Evolutionary conservation across 108 stramenopile species (phyloP), one percentile per base, ranked within the genome.

Genomic region (Nitzschia sp.): DNA sequence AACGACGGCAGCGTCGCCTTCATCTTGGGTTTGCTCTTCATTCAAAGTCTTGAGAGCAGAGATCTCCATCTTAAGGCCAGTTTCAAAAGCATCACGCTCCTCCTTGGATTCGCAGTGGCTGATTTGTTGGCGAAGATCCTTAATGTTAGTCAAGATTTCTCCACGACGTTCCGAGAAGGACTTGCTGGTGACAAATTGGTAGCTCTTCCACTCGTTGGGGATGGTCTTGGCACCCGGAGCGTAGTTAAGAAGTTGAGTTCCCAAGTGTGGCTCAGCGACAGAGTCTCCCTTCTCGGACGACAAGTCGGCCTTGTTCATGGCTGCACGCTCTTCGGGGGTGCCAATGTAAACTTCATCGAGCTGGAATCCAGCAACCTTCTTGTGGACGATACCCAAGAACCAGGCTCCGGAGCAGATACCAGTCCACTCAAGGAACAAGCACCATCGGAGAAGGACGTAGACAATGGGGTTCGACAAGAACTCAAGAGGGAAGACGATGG

Each of bases 331-430:
- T 68, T 86, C 82, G 15, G 85, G 78, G 11, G 85, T 86, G 34
- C 83, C 86, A 32, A 88, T 59, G 58, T 88, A 88, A 6, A 73
- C 82, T 34, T 88, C 87, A 70, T 88, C 87, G 30, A 56, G 54
- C 47, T 83, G 77, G 66, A 79, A 81, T 47, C 78, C 82, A 34
- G 74, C 54, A 26, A 84, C 47, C 51, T 55, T 74, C 71, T 81
- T 83, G 27, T 78, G 67, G 31, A 81, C 47, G 15, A 38, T 21
- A 8, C 82, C 89, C 28, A 90, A 63, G 51, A 83, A 67, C 89
- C 89, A 90, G n/a, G 89, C 71, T 25, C 71, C 84, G 23, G 81
- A 67, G 62, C 82, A 85, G 55, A 86, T 75, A 24, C 88, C 88
- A 31, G 84, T 81, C 11, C 69, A 54, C 66, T 90, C 88, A 34